Base-by-base conservation (phyloP, 306 rosid genomes). In the Inga oerstediana region DNA sequence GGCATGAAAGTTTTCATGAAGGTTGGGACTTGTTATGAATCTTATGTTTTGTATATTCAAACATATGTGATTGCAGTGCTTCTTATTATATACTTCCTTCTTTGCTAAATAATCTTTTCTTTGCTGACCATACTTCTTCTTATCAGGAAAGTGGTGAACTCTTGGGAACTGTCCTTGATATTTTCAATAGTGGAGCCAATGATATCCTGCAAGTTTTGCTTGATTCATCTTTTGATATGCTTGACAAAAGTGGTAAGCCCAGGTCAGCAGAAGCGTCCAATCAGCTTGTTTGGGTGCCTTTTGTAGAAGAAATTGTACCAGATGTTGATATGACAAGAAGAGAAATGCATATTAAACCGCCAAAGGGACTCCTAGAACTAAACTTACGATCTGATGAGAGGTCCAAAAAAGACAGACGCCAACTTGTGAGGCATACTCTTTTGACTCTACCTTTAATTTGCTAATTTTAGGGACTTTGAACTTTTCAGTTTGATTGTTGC, bases 391-490 rank as follows among this genome's bases (percentile, higher is more conserved):
- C 79, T 85, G 97, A 92, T 69, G 97, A 91, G 64, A 92, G 93
- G 80, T 92, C 98, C 81, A 96, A 96, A 89, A 96, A 92, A 89
- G 99, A 96, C 89, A 91, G 97, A 81, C 98, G 97, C 84, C 98
- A 91, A 85, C 89, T 92, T 89, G 99, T 96, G 90, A 96, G 99
- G 84, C 92, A 87, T 83, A 91, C 89, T 91, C 83, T 84, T 84
- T 84, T 83, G 83, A 76, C 83, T 88, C 49, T 70, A 75, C 56
- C 86, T 46, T 61, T 76, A 68, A 74, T 78, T 76, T 79, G 84
- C 85, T 59, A 73, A 72, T 86, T 74, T 17, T 46, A 70, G 72
- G 75, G 44, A 12, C 65, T 45, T 51, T 44, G 9, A 13, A 54
- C 32, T 74, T 79, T 61, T 64, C 52, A 10, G 39, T 76, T 69